Conservation (phyloP, 192 early-diverging fungal genomes). For the Coemansia guatemalensis region DNA sequence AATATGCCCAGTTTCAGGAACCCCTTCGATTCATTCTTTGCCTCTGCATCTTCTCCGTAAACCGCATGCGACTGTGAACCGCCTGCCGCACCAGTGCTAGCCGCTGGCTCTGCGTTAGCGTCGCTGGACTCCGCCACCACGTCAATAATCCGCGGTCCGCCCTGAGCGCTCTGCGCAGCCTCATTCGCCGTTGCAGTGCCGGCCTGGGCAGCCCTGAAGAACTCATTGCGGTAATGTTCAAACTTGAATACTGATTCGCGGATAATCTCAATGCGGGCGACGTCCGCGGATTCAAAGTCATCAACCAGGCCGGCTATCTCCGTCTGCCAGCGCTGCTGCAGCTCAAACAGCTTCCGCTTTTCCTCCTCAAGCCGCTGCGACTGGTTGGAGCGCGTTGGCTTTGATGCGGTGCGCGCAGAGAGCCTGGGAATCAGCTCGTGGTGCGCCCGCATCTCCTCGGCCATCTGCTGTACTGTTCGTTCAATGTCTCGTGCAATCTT, state of each 20-base stretch:
- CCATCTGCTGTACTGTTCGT: constrained; percentile 21
- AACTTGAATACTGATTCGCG: constrained; percentile 39
- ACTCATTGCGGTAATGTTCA: constrained; percentile 48
- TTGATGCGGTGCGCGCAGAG: constrained; percentile 35
- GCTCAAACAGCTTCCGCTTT: constrained; percentile 21
- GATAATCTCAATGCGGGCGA: constrained; percentile 35
- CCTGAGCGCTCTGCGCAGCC: constrained; percentile 14
- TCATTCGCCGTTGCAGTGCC: constrained; percentile 7
- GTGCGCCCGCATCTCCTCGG: constrained; percentile 29
- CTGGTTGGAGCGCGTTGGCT: constrained; percentile 33
- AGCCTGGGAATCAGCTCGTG: constrained; percentile 48
- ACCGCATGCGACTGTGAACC: not conserved
- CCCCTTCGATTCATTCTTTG: constrained; percentile 18
- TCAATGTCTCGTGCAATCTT: constrained; percentile 17
- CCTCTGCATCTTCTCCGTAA: constrained; percentile 7
- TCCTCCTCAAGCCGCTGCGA: constrained; percentile 37
- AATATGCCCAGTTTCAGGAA: constrained; percentile 37
- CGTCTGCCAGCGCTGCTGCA: constrained; percentile 47
- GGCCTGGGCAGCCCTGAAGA: constrained; percentile 23
- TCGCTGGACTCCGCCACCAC: constrained; percentile 4
- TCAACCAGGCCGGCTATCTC: constrained; percentile 33
- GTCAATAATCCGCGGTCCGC: constrained; percentile 18
- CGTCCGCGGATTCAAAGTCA: constrained; percentile 42
- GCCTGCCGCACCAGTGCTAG: not conserved
- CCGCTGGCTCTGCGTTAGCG: not conserved